Conservation (phyloP, 352 stramenopile genomes). For the Globisporangium barbulae region DNA sequence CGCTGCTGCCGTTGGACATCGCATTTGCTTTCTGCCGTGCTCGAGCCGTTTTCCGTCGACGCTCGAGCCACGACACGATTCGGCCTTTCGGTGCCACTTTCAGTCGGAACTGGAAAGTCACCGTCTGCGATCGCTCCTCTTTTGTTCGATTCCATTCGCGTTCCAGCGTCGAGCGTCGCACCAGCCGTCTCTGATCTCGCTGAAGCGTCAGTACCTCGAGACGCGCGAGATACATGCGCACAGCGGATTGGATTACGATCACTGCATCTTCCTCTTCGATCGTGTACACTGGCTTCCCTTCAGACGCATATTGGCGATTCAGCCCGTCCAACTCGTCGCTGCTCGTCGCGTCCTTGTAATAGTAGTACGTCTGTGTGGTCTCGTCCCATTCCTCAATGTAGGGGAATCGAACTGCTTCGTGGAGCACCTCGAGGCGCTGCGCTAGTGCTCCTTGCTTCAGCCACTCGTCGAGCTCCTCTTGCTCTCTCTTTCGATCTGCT, state of each 20-base stretch:
- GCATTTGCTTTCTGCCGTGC: background rate
- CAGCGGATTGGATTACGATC: conserved; percentile 40
- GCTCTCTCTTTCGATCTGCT: conserved; percentile 52
- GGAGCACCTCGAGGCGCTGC: conserved; percentile 33
- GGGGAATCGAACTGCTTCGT: conserved; percentile 42
- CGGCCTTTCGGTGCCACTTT: conserved; percentile 13
- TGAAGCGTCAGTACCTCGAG: conserved; percentile 24
- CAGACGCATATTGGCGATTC: conserved; percentile 18
- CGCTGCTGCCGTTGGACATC: background rate
- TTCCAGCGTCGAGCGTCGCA: conserved; percentile 30
- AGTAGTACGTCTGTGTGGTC: conserved; percentile 37
- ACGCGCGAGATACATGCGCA: conserved; percentile 40
- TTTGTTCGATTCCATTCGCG: conserved; percentile 33
- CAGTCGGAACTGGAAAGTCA: conserved; percentile 37
- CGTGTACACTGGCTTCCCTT: conserved; percentile 52
- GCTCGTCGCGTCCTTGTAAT: conserved; percentile 15
- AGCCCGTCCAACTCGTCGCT: background rate
- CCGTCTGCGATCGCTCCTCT: conserved; percentile 38
- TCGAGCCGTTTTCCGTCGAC: background rate
- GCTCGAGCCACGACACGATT: conserved; percentile 26
- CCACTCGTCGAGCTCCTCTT: conserved; percentile 46
- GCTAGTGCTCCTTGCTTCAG: conserved; percentile 28
- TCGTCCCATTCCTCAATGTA: conserved; percentile 66
- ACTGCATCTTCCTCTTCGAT: conserved; percentile 55
- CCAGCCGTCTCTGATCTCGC: conserved; percentile 27